phyloP scores from a whole-genome alignment of 192 early-diverging fungal genomes.

The Obelidium mucronatum region DNA sequence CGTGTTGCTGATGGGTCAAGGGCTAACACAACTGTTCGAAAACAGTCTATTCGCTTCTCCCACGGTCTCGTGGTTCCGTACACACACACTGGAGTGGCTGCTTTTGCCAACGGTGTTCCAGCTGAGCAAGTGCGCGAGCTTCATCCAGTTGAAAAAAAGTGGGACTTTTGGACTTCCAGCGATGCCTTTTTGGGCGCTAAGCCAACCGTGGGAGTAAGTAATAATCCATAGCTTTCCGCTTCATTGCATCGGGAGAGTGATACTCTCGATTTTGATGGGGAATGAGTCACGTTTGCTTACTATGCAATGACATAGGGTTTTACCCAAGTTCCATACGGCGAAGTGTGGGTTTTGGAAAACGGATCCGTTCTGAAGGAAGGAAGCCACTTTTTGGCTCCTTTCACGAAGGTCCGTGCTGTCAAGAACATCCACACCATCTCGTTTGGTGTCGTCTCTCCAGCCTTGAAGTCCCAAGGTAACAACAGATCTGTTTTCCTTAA shows the following conservation, averaged over 20 bases:
- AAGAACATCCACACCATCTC: slow-evolving; percentile 51
- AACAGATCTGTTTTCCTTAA: background rate
- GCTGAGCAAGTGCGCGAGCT: slow-evolving; percentile 58
- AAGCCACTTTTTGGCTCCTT: slow-evolving; percentile 52
- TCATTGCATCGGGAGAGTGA: too few relatives aligned
- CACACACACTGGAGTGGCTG: slow-evolving; percentile 47
- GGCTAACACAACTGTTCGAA: background rate
- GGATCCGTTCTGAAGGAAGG: slow-evolving; percentile 49
- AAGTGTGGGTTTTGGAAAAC: slow-evolving; percentile 56
- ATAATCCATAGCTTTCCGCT: background rate
- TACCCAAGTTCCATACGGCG: slow-evolving; percentile 53
- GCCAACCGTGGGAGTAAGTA: slow-evolving; percentile 49
- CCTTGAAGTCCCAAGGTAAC: slow-evolving; percentile 46
- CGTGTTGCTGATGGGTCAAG: background rate
- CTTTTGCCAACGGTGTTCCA: slow-evolving; percentile 60
- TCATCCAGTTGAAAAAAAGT: slow-evolving; percentile 53
- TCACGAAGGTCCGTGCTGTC: slow-evolving; percentile 54
- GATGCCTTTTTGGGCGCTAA: slow-evolving; percentile 50
- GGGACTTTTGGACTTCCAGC: slow-evolving; percentile 67
- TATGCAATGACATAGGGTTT: slow-evolving; percentile 41
- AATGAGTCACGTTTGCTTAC: slow-evolving; percentile 19
- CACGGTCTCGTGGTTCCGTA: slow-evolving; percentile 62
- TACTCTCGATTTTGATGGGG: too few relatives aligned
- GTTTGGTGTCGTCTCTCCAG: slow-evolving; percentile 53
- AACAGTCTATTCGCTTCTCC: slow-evolving; percentile 29